These are phyloP conservation scores for Solanum pinnatisectum DNA, from an alignment of 257 asterid genomes.

Conservation along the genomic window DNA sequence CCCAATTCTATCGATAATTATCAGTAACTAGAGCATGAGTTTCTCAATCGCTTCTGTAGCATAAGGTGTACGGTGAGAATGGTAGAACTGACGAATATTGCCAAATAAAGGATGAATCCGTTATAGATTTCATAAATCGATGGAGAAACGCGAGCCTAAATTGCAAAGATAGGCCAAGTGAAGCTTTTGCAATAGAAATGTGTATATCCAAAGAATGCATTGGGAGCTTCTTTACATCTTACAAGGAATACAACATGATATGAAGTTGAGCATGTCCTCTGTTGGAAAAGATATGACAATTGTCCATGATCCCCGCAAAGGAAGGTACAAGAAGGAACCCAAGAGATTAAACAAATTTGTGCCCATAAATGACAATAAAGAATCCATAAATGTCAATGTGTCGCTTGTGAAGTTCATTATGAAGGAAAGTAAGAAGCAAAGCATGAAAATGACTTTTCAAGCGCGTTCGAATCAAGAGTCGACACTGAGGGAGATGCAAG, in stretches of 20 bases:
- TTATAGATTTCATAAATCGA: too few species aligned
- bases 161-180: neutral
- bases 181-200: neutral
- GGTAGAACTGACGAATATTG: neutral
- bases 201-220: neutral
- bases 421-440: neutral
- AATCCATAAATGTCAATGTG: too few species aligned
- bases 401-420: neutral
- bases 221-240: neutral
- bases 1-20: neutral
- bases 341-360: neutral
- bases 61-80: too few species aligned
- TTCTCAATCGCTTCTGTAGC: too few species aligned
- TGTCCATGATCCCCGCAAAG: neutral
- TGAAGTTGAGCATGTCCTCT: neutral
- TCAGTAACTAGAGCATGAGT: neutral
- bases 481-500: neutral
- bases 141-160: too few species aligned
- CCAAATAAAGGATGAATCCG: neutral
- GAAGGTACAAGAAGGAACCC: neutral
- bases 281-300: too few species aligned
- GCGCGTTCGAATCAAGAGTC: too few species aligned
- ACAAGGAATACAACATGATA: neutral
- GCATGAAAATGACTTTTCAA: neutral
- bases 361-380: too few species aligned